A percentile compares a stretch with the other conserved stretches of the same genome.
Evolutionary conservation across 2,329 filamentous ascomycete species (phyloP).

Genomic region (Rhynchosporium agropyri): DNA sequence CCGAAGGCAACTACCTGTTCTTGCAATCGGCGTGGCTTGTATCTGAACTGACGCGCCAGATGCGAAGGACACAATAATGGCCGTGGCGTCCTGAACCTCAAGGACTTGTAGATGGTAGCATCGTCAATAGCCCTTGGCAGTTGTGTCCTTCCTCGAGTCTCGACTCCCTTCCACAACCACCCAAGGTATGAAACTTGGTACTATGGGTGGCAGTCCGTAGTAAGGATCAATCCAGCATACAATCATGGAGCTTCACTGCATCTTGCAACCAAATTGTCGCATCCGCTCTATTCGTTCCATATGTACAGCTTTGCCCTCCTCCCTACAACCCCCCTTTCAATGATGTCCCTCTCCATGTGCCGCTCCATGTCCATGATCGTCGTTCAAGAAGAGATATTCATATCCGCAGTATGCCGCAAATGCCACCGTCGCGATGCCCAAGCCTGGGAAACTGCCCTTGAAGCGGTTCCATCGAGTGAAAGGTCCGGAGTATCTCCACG

Average conservation of each 20-base stretch:
- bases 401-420: conserved; percentile 89
- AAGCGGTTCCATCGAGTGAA: conserved; percentile 91
- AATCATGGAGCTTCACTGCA: not conserved
- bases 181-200: no score
- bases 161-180: no score
- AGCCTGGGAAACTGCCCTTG: conserved; percentile 81
- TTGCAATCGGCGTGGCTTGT: no score
- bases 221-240: not conserved
- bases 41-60: no score
- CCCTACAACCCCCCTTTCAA: conserved; percentile 43
- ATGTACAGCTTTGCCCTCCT: conserved; percentile 43
- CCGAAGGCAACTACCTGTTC: no score
- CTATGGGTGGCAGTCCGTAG: no score
- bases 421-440: conserved; percentile 89
- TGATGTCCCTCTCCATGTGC: conserved; percentile 61
- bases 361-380: conserved; percentile 63
- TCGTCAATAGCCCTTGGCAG: no score
- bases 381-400: conserved; percentile 83
- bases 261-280: not conserved
- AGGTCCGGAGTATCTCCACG: conserved; percentile 89
- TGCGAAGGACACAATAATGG: no score
- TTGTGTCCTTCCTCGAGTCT: no score
- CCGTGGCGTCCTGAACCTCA: no score
- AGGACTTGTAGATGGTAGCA: no score
- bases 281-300: conserved; percentile 36